A percentile compares a stretch with the other conserved stretches of the same genome.
Conservation (phyloP, 2,329 filamentous ascomycete genomes). For the Fusarium nanum region DNA sequence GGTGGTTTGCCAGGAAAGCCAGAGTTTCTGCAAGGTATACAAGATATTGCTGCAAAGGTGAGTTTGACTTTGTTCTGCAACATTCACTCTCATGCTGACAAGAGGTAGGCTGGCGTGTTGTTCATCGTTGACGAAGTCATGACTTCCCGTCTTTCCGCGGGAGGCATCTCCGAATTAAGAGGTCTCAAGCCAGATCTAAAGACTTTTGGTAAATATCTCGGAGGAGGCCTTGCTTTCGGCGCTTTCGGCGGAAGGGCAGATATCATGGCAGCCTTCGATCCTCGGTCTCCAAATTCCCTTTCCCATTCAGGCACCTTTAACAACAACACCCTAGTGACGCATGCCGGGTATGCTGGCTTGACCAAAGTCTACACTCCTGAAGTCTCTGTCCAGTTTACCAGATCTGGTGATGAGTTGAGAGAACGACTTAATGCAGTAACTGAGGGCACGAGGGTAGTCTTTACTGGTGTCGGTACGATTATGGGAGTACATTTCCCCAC, state of each 20-base stretch:
- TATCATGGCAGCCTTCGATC: slow-evolving; percentile 70
- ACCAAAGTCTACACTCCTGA: slow-evolving; percentile 52
- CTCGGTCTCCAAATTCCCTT: slow-evolving; percentile 55
- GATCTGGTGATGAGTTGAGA: slow-evolving; percentile 48
- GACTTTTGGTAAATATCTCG: slow-evolving; percentile 74
- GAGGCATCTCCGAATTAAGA: slow-evolving; percentile 59
- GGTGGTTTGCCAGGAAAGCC: slow-evolving; percentile 64
- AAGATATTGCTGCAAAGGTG: slow-evolving; percentile 57
- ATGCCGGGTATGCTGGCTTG: slow-evolving; percentile 60
- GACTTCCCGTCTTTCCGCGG: slow-evolving; percentile 67
- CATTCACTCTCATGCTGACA: not conserved
- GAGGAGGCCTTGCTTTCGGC: slow-evolving; percentile 74
- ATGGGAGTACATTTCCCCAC: slow-evolving; percentile 54
- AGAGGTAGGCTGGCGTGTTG: slow-evolving; percentile 59
- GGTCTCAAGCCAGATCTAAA: slow-evolving; percentile 69
- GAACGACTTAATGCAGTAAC: slow-evolving; percentile 48
- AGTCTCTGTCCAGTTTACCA: slow-evolving; percentile 49
- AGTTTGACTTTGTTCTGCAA: not conserved
- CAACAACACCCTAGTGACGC: slow-evolving; percentile 72
- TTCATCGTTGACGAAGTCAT: slow-evolving; percentile 80
- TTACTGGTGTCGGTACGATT: slow-evolving; percentile 54
- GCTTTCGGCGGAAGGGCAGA: slow-evolving; percentile 71
- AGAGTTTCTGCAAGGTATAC: slow-evolving; percentile 65
- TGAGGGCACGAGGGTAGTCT: slow-evolving; percentile 52
- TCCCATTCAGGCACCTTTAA: slow-evolving; percentile 74